These are phyloP conservation scores for Syncephalis plumigaleata DNA, from an alignment of 371 early-diverging fungal genomes.

Conservation along the genomic window DNA sequence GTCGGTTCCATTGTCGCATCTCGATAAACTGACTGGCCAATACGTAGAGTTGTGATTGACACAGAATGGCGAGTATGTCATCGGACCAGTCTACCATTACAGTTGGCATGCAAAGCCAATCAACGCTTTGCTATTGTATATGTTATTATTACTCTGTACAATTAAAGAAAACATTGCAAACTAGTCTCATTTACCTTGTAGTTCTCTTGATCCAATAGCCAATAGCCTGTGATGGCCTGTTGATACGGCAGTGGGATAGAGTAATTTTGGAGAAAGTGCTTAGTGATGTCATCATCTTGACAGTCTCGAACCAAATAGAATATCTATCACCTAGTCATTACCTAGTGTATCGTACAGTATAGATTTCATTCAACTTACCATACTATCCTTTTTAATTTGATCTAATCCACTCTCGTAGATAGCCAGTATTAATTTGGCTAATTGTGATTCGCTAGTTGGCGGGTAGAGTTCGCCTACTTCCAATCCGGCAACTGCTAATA, in stretches of 20 bases:
- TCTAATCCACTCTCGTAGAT: not conserved
- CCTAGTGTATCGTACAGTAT: not conserved
- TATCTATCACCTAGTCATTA: not conserved
- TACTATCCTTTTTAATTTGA: not conserved
- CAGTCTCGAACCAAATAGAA: not conserved
- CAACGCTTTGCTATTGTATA: too few relatives aligned
- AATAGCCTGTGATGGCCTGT: not conserved
- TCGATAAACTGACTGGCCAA: too few relatives aligned
- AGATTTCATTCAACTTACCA: not conserved
- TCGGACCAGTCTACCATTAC: too few relatives aligned
- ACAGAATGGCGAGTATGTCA: too few relatives aligned
- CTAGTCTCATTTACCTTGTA: too few relatives aligned
- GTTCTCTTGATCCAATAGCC: too few relatives aligned
- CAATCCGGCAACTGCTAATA: not conserved
- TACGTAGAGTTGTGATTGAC: too few relatives aligned
- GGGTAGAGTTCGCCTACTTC: conserved; percentile 1
- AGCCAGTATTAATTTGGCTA: not conserved
- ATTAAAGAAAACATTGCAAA: too few relatives aligned
- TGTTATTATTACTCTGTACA: too few relatives aligned
- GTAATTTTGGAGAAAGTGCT: not conserved
- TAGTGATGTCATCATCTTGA: not conserved
- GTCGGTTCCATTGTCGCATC: too few relatives aligned
- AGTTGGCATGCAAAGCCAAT: too few relatives aligned
- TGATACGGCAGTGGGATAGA: not conserved
- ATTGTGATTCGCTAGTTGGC: not conserved